Evolutionary conservation across 306 rosid species (phyloP), one percentile per base, ranked within the genome.

Genomic region (Cucumis sativus): DNA sequence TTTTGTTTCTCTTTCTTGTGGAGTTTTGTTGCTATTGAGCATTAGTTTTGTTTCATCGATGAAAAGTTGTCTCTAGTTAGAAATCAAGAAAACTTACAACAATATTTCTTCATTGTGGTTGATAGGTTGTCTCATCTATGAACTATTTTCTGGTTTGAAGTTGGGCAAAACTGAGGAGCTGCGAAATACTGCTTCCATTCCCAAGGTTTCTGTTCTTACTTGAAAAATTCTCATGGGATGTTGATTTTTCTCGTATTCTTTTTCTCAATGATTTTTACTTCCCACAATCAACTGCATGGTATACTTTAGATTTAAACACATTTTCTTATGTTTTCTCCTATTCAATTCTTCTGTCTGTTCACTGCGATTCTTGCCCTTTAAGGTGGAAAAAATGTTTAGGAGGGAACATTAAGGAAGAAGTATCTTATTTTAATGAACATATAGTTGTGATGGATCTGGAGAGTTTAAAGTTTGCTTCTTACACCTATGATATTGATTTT

Each of bases 161-260:
- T 89, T 96, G 84, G 83, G 85, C 68, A 96, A 89, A 92, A 96
- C 99, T 13, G 99, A 96, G 82, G 99, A 95, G 85, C 87, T 95
- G 77, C 95, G 97, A 17, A 91, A 92, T 87, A 96, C 91, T 75
- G 89, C 82, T 57, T 87, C 90, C 78, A 96, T 96, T 84, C 97
- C 99, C 78, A 92, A 92, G 99, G 98, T 94, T 83, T 78, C 84
- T 78, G 58, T 78, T 68, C 66, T 63, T 74, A 75, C 25, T 66
- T 17, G n/a, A 30, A 58, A 69, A 10, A 71, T 43, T 62, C 13
- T 75, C 61, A 55, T 81, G 58, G 54, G 20, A 18, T 56, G 52
- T 76, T 77, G 23, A 33, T 13, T 40, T 40, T 52, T 78, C 52
- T 49, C 54, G 14, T 35, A 30, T 33, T 66, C 55, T 21, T 64